Base-by-base conservation (phyloP, 768 basidiomycete genomes). In the Xerocomus potaroensis region DNA sequence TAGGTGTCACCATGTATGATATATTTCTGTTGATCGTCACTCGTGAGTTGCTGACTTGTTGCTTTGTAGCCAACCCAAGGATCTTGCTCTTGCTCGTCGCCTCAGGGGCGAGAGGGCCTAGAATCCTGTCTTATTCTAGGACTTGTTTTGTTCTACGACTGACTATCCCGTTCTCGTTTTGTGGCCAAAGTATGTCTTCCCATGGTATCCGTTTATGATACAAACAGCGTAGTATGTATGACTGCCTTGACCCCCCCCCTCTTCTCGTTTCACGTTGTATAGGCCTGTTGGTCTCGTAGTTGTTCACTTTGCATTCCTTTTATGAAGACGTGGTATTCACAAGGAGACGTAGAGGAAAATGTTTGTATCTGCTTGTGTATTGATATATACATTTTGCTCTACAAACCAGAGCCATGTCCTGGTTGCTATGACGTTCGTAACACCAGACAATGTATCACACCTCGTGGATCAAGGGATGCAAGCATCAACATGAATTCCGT, bases 41-140 rank as follows among this genome's bases (percentile, higher is more conserved):
- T 9, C 41, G 31, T 2, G 10, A 19, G 2, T 21, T 3, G 36
- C 27, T 60, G 56, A 66, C 65, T 59, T 18, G 53, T 29, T 22
- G 8, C 19, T 49, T 44, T 54, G 51, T 59, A 84, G 81, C 61
- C 86, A 88, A 78, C 89, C 89, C 58, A 91, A 91, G 75, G 89
- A 91, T 66, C 84, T 91, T 41, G 87, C 88, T 31, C 77, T 92
- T 49, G 89, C 89, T 51, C 78, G 89, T 59, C 86, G 89, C 65
- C 81, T 92, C 68, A 80, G 89, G 50, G 89, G 89, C 61, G 89
- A 90, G 74, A 79, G 88, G 63, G 82, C 86, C 60, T 88, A 77
- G 10, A 80, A 43, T 47, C 26, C 22, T 37, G 31, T 39, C 27
- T 14, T 7, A 6, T 21, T 1, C 41, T 45, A 18, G 30, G 24